Base-by-base conservation (phyloP, 2,329 filamentous ascomycete genomes). In the Cercospora sojina region DNA sequence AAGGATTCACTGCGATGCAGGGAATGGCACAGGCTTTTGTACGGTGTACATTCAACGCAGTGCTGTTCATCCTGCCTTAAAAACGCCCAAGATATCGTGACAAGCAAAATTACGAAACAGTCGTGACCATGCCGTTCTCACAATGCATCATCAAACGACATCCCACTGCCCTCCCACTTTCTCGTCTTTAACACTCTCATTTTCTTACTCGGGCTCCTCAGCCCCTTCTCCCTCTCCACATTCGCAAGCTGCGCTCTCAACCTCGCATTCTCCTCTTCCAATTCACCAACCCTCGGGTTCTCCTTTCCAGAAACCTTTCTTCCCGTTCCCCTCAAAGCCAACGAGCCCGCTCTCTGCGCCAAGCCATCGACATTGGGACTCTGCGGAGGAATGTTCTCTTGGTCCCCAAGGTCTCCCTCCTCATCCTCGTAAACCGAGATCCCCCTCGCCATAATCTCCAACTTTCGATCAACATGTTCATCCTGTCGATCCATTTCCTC, bases 401-500 rank as follows among this genome's bases (percentile, higher is more conserved):
- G 61, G 47, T 67, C 20, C 58, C 41, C 27, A 47, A 53, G 23
- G 29, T 16, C 47, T 9, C 51, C 23, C 53, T 65, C 72, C 69
- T 74, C 75, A 65, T 83, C 80, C 67, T 82, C 82, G 60, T 78
- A 80, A 7, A 83, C 74, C 56, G 77, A 75, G 72, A 84, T 81
- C 9, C 85, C 84, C 61, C 86, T 82, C 64, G 87, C 85, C 35
- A 91, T 80, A 23, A 92, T 84, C 66, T 92, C 94, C 7, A 96
- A 85, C 80, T 99, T 99, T 71, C 87, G 87, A 77, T 98, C 93
- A 75, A 95, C 86, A 78, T 96, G 92, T 76, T 91, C 91, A 67
- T 97, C 92, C 61, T 88, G 88, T 53, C 88, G 86, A 72, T 96
- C 93, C 64, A 81, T 75, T 78, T 97, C 93, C 5, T 90, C 87